A percentile compares a stretch with the other conserved stretches of the same genome.
Evolutionary conservation across 176 grass and related monocot genomes (phyloP).

Genomic region (Aegilops longissima): DNA sequence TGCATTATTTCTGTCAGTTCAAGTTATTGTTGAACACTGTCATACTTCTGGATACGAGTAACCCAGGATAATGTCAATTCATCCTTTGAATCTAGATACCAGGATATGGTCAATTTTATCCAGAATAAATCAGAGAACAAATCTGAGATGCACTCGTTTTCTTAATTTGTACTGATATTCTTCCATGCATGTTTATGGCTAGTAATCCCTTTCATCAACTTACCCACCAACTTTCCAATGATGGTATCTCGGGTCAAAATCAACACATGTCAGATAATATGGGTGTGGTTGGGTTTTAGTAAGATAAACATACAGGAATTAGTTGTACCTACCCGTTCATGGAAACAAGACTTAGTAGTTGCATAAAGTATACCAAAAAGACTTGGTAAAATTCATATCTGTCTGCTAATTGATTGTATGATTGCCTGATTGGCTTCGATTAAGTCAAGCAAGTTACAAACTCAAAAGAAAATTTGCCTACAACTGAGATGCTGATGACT

Average conservation of each 20-base stretch:
- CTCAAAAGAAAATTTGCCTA: not conserved
- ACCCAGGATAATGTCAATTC: no score
- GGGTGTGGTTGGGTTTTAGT: slow-evolving; percentile 3
- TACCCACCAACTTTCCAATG: not conserved
- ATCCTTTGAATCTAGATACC: not conserved
- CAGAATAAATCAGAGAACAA: not conserved
- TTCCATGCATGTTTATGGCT: not conserved
- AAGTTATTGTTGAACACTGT: not conserved
- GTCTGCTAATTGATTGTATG: not conserved
- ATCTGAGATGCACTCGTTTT: no score
- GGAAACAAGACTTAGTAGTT: no score
- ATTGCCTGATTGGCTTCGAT: not conserved
- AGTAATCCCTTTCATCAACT: not conserved
- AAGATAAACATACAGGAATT: slow-evolving; percentile 16
- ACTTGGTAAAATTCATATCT: not conserved
- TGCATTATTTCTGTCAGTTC: not conserved
- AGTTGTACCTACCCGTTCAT: slow-evolving; percentile 27
- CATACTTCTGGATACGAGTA: no score
- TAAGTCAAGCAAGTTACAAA: slow-evolving; percentile 22
- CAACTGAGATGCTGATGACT: not conserved
- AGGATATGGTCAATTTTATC: not conserved
- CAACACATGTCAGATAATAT: not conserved
- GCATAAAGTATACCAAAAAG: not conserved
- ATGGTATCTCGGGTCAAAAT: slow-evolving; percentile 23
- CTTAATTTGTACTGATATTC: no score